Base-by-base conservation (phyloP, 139 green algal species). In the Astrephomene gubernaculifera region DNA sequence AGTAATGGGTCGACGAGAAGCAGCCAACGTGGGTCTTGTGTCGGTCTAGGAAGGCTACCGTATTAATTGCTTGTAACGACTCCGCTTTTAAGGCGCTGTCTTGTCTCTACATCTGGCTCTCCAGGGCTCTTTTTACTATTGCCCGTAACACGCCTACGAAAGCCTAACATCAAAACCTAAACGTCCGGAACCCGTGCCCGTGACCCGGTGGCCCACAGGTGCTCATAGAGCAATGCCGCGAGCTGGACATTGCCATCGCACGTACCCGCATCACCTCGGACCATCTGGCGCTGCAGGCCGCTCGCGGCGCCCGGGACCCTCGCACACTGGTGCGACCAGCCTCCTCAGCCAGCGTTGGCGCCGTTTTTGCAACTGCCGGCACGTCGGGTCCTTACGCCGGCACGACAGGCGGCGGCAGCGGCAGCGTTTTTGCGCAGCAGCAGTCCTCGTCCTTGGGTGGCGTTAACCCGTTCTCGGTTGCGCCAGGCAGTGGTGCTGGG, bases 241-340 rank as follows among this genome's bases (percentile, higher is more conserved):
- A 90, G 80, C 86, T 98, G 81, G 95, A 94, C 63, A 86, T 98
- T 2, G 68, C 81, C 22, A 90, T 97, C 22, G 86, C 90, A 25
- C 64, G 82, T 14, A 60, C 60, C 25, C 74, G 65, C 33, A 33
- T 57, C 68, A 12, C 36, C 72, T 39, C 68, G 35, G 49, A 88
- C 64, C 74, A 64, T 45, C 12, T 78, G 39, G 78, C 81, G 8
- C 72, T 85, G 39, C 76, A 81, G 33, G 68, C 69, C 39, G 73
- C 85, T 69, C 79, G 78, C 33, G 74, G 71, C 52, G 81, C 19
- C 63, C 74, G 76, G 2, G 61, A 74, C 65, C 44, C 61, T 14
- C 79, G 79, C 43, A 41, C 44, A 1, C 33, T 85, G 39, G 10
- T 49, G n/a, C 33, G 79, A 63, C 64, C 86, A 1, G 81, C 81